Evolutionary conservation across 352 stramenopile genomes (phyloP).

Genomic region (Globisporangium rhizosaccharum): DNA sequence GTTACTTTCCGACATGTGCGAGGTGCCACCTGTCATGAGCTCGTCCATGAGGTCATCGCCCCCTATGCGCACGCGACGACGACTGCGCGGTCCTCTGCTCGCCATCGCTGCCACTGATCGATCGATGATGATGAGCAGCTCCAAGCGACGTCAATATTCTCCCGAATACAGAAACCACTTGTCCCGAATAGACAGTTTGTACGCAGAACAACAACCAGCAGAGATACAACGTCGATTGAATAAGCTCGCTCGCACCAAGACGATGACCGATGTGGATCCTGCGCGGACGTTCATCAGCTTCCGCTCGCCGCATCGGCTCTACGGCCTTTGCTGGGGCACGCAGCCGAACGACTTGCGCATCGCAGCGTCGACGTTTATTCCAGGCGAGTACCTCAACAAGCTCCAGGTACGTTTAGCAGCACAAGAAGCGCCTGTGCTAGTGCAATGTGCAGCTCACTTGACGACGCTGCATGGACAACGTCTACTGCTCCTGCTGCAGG

Average conservation of each 20-base stretch:
- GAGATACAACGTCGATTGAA: background rate
- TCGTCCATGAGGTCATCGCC: slow-evolving; percentile 9
- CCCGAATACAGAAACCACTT: background rate
- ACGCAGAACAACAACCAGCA: background rate
- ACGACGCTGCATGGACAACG: background rate
- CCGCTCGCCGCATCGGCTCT: slow-evolving; percentile 52
- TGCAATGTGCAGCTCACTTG: background rate
- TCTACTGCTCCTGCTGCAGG: slow-evolving; percentile 19
- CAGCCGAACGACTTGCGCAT: slow-evolving; percentile 56
- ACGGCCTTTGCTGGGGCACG: slow-evolving; percentile 74
- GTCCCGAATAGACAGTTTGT: background rate
- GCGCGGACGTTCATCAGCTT: slow-evolving; percentile 66
- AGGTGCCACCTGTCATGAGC: background rate
- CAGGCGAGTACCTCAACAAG: slow-evolving; percentile 84
- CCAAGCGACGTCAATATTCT: background rate
- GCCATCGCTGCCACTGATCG: background rate
- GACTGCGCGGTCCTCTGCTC: background rate
- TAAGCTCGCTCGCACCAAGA: background rate
- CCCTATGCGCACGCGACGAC: background rate
- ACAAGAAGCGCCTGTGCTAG: background rate
- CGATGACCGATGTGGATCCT: slow-evolving; percentile 3
- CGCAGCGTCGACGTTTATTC: slow-evolving; percentile 73
- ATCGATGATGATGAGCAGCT: background rate
- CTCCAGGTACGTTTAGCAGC: slow-evolving; percentile 51
- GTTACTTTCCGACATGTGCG: background rate